These are phyloP conservation scores for Vanderwaltozyma polyspora DNA, from an alignment of 805 yeast species.

Conservation along the genomic window DNA sequence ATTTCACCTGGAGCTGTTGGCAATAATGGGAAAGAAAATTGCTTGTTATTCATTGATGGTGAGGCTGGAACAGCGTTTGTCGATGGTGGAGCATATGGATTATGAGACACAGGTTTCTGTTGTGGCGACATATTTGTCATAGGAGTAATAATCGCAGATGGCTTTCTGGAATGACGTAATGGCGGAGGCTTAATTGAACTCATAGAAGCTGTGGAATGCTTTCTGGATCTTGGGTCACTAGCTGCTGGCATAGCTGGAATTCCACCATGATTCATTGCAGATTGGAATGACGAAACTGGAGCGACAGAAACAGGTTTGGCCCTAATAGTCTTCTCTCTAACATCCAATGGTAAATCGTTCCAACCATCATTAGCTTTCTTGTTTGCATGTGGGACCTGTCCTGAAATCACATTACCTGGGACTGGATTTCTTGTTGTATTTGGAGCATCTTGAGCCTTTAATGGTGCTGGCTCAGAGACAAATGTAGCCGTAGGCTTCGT, in stretches of 20 bases:
- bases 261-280: conserved; percentile 1
- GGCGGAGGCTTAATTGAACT: conserved; percentile 11
- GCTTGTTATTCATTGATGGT: conserved; percentile 1
- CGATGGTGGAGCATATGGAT: conserved; percentile 10
- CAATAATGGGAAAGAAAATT: neutral
- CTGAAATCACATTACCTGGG: conserved; percentile 14
- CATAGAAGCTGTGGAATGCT: conserved; percentile 3
- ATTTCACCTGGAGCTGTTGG: neutral
- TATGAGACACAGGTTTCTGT: conserved; percentile 1
- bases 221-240: neutral
- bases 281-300: conserved; percentile 7
- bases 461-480: conserved; percentile 7
- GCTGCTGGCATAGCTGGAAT: conserved; percentile 5
- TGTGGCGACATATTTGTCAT: neutral
- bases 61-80: conserved; percentile 1
- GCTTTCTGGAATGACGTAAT: conserved; percentile 19
- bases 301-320: conserved; percentile 32
- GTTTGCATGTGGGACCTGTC: conserved; percentile 26
- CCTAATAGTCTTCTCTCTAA: conserved; percentile 21
- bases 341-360: conserved; percentile 27
- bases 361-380: conserved; percentile 28
- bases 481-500: conserved; percentile 16
- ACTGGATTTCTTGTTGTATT: neutral
- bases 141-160: conserved; percentile 7
- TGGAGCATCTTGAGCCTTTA: conserved; percentile 9